Conservation (phyloP, 2,329 filamentous ascomycete genomes). For the Passalora sequoiae region DNA sequence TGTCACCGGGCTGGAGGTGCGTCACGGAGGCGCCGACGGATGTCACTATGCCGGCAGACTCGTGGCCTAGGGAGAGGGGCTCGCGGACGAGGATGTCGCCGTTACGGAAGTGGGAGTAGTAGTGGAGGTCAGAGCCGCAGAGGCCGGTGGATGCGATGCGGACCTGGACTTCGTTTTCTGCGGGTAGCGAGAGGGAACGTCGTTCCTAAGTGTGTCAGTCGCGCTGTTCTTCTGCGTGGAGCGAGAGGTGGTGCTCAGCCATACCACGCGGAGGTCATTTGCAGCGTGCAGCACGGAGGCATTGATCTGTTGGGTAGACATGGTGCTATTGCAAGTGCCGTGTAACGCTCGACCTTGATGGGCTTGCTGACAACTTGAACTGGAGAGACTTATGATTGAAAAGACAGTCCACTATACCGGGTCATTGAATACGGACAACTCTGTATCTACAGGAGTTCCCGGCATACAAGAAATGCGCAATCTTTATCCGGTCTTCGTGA, state of each 20-base stretch:
- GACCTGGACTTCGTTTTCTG: constrained; percentile 56
- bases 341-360: constrained; percentile 2
- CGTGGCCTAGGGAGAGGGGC: constrained; percentile 74
- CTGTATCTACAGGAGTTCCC: not conserved
- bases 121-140: constrained; percentile 71
- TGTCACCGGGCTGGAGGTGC: constrained; percentile 67
- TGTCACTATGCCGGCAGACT: constrained; percentile 74
- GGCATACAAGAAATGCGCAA: no score
- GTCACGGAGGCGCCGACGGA: constrained; percentile 54
- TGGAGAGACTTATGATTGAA: constrained; percentile 1
- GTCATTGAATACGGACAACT: not conserved
- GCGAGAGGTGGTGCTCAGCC: no score
- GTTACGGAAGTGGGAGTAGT: constrained; percentile 82
- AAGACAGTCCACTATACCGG: constrained; percentile 6
- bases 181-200: constrained; percentile 45
- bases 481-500: not conserved
- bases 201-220: constrained; percentile 44
- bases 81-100: constrained; percentile 77
- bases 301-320: constrained; percentile 36
- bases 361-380: not conserved
- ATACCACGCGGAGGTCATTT: constrained; percentile 56
- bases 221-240: no score
- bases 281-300: constrained; percentile 56
- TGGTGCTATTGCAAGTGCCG: constrained; percentile 4
- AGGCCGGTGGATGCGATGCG: constrained; percentile 62